Evolutionary conservation across 805 yeast genomes (phyloP), one percentile per base, ranked within the genome.

Genomic region (Wickerhamomyces tratensis): DNA sequence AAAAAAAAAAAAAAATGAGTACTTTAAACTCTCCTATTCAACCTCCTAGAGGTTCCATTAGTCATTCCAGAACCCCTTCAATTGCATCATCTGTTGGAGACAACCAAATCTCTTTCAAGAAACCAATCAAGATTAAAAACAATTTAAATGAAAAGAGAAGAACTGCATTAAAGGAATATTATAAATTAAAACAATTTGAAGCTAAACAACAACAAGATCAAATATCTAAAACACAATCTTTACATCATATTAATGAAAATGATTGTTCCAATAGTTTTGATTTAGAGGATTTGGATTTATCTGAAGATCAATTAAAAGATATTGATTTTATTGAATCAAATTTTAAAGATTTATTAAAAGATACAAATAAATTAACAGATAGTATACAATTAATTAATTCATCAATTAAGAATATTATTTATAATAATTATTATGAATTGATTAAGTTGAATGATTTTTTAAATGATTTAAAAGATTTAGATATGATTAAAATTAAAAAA

Each of bases 381-480:
- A 65, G 67, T 41, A 62, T 77, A 43, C 75, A 73, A 44, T 57
- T 74, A 13, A 76, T 72, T 41, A 79, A 76, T 46, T 72, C 76
- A 51, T 77, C 75, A 38, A 79, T 80, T 48, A 82, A 82, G 51
- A 75, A 83, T 29, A 80, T 82, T 36, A 79, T 82, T 10, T 82
- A 82, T 58, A 85, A 82, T 58, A 82, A 82, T 53, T 82, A 82
- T 65, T 80, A 77, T 56, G 89, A 82, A 46, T 62, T 82, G 48
- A 80, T 82, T 53, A 79, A 79, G 51, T 72, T 82, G 45, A 80
- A 77, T 50, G 75, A 78, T 39, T 72, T 80, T 4, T 59, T 82
- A 41, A 58, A 56, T 42, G 65, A 62, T 33, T 43, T 69, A 37
- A 63, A 63, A 29, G 52, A 54, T 7, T 38, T 54, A 25, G 48